Percentiles rank a stretch among this genome's conserved stretches.
phyloP scores from a whole-genome alignment of 2,329 filamentous ascomycete genomes.

The Exophiala calicioides region DNA sequence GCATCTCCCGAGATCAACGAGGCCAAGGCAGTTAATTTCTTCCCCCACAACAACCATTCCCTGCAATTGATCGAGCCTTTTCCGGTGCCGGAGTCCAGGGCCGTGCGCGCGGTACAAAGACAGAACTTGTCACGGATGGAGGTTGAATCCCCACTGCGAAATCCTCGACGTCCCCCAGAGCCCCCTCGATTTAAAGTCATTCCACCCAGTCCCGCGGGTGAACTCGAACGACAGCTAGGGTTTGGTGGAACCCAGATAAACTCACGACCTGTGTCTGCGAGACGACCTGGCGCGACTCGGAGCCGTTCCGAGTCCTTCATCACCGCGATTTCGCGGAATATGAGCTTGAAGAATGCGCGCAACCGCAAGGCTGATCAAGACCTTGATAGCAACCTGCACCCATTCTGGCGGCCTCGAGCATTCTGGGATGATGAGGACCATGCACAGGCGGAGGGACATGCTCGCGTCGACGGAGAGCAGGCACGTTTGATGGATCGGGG shows the following conservation, averaged over 20 bases:
- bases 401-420: constrained; percentile 64
- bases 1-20: constrained; percentile 62
- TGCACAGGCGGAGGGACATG: constrained; percentile 39
- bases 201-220: constrained; percentile 51
- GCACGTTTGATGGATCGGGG: constrained; percentile 42
- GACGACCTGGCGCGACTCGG: constrained; percentile 40
- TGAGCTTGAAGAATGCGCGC: constrained; percentile 43
- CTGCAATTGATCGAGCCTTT: constrained; percentile 63
- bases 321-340: constrained; percentile 39
- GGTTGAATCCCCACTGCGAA: constrained; percentile 60
- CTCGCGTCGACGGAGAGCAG: constrained; percentile 40
- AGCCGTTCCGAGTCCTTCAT: constrained; percentile 43
- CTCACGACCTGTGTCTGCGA: constrained; percentile 29
- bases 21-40: constrained; percentile 62
- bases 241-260: constrained; percentile 28
- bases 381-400: constrained; percentile 54
- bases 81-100: constrained; percentile 34
- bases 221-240: constrained; percentile 45
- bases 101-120: constrained; percentile 35
- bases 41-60: constrained; percentile 64
- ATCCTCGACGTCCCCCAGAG: constrained; percentile 59
- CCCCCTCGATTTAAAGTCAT: constrained; percentile 59
- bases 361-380: constrained; percentile 47
- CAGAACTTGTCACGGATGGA: constrained; percentile 32
- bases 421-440: constrained; percentile 61